Conservation (phyloP, 1,139 yeast genomes). For the Lodderomyces beijingensis region DNA sequence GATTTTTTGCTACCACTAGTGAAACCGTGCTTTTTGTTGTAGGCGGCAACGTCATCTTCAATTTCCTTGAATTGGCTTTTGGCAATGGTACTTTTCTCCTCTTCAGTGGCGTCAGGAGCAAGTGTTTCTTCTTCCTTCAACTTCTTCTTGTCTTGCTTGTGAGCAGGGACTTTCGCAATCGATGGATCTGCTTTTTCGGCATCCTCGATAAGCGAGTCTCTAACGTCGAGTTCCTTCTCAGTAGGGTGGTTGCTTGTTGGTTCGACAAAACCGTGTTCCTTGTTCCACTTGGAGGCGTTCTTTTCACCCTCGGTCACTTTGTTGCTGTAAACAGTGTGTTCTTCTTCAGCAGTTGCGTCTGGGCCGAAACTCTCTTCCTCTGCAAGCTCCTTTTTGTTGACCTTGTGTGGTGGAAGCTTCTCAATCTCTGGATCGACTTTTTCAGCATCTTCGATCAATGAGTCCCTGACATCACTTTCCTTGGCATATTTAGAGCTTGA, state of each 20-base stretch:
- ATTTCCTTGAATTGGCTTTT: slow-evolving; percentile 10
- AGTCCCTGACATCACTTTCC: slow-evolving; percentile 11
- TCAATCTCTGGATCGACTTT: slow-evolving; percentile 19
- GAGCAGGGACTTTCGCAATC: slow-evolving; percentile 17
- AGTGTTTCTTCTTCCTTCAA: slow-evolving; percentile 6
- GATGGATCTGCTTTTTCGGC: slow-evolving; percentile 23
- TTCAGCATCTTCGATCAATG: slow-evolving; percentile 22
- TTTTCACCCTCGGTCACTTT: slow-evolving; percentile 17
- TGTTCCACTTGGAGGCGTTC: slow-evolving; percentile 25
- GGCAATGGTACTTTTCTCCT: slow-evolving; percentile 9
- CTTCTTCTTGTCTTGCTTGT: slow-evolving; percentile 10
- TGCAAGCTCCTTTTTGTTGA: slow-evolving; percentile 4
- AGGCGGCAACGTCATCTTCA: slow-evolving; percentile 22
- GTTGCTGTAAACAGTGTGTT: slow-evolving; percentile 6
- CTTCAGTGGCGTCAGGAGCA: slow-evolving; percentile 4
- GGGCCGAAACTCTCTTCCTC: slow-evolving; percentile 5
- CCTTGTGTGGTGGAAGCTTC: slow-evolving; percentile 18
- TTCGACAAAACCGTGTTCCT: slow-evolving; percentile 22
- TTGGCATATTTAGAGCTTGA: no score
- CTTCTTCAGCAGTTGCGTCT: slow-evolving; percentile 5
- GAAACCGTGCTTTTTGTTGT: slow-evolving; percentile 28
- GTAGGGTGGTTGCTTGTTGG: slow-evolving; percentile 8
- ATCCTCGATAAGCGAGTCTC: slow-evolving; percentile 25
- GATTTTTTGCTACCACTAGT: slow-evolving; percentile 18
- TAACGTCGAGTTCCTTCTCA: slow-evolving; percentile 3